Percentiles rank a stretch among this genome's conserved stretches.
Evolutionary conservation across 768 basidiomycete species (phyloP).

Genomic region (Mycena vulgaris): DNA sequence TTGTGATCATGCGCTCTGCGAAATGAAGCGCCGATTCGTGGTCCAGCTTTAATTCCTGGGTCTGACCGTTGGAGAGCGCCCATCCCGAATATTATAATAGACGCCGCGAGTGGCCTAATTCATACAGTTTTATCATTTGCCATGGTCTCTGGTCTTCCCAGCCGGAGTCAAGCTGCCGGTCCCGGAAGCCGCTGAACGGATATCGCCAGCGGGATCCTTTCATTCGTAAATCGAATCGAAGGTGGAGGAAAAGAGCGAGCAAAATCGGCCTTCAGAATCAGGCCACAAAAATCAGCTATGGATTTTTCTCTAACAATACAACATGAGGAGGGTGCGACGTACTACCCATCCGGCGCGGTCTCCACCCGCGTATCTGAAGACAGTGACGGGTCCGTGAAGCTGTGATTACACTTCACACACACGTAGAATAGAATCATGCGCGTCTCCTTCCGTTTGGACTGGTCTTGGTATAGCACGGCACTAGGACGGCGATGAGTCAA

Average conservation of each 20-base stretch:
- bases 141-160: too few species aligned
- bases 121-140: too few species aligned
- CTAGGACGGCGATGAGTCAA: slow-evolving; percentile 58
- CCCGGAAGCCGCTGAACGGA: too few species aligned
- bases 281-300: background rate
- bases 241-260: too few species aligned
- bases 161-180: too few species aligned
- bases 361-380: slow-evolving; percentile 55
- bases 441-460: slow-evolving; percentile 96
- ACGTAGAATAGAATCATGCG: slow-evolving; percentile 95
- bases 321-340: slow-evolving; percentile 8
- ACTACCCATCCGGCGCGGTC: slow-evolving; percentile 14
- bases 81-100: too few species aligned
- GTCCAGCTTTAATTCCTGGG: too few species aligned
- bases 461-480: slow-evolving; percentile 95
- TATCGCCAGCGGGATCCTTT: too few species aligned
- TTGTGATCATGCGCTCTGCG: slow-evolving; percentile 27
- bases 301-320: slow-evolving; percentile 21
- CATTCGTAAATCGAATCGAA: too few species aligned
- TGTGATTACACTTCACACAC: slow-evolving; percentile 85
- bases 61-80: too few species aligned
- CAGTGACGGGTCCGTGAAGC: slow-evolving; percentile 80
- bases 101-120: too few species aligned
- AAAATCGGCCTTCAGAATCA: too few species aligned
- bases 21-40: background rate